Evolutionary conservation across 2,329 filamentous ascomycete species (phyloP).

Genomic region (Orbilia brochopaga): DNA sequence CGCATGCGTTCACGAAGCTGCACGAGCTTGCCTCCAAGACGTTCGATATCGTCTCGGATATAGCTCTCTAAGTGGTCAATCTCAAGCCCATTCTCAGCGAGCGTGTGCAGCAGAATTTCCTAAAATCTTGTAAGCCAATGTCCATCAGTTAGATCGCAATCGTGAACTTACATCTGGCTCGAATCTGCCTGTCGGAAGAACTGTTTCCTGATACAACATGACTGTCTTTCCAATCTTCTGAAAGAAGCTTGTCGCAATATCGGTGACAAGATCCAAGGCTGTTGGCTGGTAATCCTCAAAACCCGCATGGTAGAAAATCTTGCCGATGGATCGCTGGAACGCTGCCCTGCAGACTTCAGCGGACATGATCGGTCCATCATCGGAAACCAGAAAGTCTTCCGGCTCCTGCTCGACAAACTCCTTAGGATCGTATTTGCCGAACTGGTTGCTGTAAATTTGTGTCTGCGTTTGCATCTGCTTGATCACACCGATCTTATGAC

Average conservation of each 20-base stretch:
- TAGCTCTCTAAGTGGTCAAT: slow-evolving; percentile 82
- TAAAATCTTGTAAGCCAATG: slow-evolving; percentile 58
- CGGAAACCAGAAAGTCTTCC: slow-evolving; percentile 84
- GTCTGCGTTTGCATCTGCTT: slow-evolving; percentile 99
- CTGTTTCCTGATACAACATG: slow-evolving; percentile 80
- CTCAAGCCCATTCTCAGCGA: slow-evolving; percentile 83
- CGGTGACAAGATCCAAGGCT: slow-evolving; percentile 85
- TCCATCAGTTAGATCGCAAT: neutral
- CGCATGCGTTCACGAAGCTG: slow-evolving; percentile 95
- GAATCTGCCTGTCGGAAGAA: slow-evolving; percentile 59
- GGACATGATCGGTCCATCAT: slow-evolving; percentile 86
- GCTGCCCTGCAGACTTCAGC: slow-evolving; percentile 80
- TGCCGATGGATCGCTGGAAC: slow-evolving; percentile 86
- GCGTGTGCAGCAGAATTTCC: slow-evolving; percentile 83
- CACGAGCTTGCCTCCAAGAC: slow-evolving; percentile 76
- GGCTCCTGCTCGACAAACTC: slow-evolving; percentile 87
- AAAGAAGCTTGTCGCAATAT: slow-evolving; percentile 88
- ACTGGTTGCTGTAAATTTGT: slow-evolving; percentile 97
- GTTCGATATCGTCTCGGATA: slow-evolving; percentile 90
- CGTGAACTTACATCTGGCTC: slow-evolving; percentile 52
- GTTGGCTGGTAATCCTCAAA: slow-evolving; percentile 98
- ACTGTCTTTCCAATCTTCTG: slow-evolving; percentile 79
- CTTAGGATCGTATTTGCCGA: slow-evolving; percentile 91
- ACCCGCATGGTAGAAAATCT: slow-evolving; percentile 93
- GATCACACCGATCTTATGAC: slow-evolving; percentile 94